Evolutionary conservation across 192 early-diverging fungal genomes (phyloP), one percentile per base, ranked within the genome.

Genomic region (Gaertneriomyces semiglobifer): DNA sequence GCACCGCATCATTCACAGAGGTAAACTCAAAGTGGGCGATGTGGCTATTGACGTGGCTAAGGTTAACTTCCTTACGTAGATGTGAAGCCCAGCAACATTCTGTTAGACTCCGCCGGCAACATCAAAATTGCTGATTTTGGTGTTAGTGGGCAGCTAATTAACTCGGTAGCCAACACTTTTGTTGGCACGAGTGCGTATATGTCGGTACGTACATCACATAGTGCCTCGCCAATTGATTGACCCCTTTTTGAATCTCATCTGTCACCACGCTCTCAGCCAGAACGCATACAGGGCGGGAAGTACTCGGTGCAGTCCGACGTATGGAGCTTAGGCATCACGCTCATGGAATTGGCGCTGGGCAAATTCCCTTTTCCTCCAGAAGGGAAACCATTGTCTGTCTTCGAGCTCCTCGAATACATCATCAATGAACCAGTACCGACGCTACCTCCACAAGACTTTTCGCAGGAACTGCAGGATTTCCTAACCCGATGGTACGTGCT

Each of bases 91-190:
- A 95, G 93, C 39, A 99, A 99, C 74, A 95, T 99, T 64, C 73
- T 99, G 54, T 81, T 98, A 7, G 93, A 96, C 38, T 83, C 85
- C 50, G 74, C 79, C 5, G 97, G 97, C 14, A 83, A 92, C 65
- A 89, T 99, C 68, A 99, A 99, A 69, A 84, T 99, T 38, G 95
- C 92, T 57, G 96, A 99, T 75, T 96, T 99, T 79, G 96, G 96
- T 38, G 98, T 99, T 6, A 92, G 89, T 7, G 92, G 92, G 8
- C 88, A 96, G 74, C 71, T 94, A 41, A 87, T 92, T 51, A 88
- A 96, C 58, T 92, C 93, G 9, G 63, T 76, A n/a, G 98, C 93
- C 5, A 84, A 91, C 61, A 98, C 95, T 2, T 99, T 99, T 84
- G 90, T 92, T 0, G 98, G 98, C 18, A 99, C 98, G 14, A 89